Base-by-base conservation (phyloP, 139 green algal species). In the Chlorella sorokiniana region DNA sequence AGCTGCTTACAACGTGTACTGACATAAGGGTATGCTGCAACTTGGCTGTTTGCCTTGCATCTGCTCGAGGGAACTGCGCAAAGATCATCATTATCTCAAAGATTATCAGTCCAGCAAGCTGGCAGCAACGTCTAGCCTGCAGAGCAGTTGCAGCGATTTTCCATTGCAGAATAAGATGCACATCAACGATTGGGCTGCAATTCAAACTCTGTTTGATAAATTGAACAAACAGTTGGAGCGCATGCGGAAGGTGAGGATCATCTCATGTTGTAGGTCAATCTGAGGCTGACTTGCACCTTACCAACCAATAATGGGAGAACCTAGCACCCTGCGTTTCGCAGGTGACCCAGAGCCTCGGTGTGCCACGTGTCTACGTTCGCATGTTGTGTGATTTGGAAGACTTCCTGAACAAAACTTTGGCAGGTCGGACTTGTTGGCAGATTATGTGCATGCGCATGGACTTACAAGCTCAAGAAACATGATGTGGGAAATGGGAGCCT, bases 221-320 rank as follows among this genome's bases (percentile, higher is more conserved):
- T 87, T 99, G n/a, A 97, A 99, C 89, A 98, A 98, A 91, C 96
- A 98, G 82, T 86, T 99, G 59, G 96, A 99, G 82, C 97, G 96
- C 84, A 85, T 87, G 33, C 84, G 87, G 67, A 95, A 93, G 83
- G 83, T 87, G 35, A 79, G 52, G 71, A 44, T 82, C 82, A 22
- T 16, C 23, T n/a, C n/a, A n/a, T n/a, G n/a, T n/a, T n/a, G n/a
- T n/a, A n/a, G n/a, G 9, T 61, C 5, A 25, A 61, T 10, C 52
- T 20, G 25, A 61, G 64, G 2, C 18, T 23, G 8, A 71, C 64
- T 25, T n/a, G 2, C 41, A 76, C 27, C 1, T 45, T 48, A 1
- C 40, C 23, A 31, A 27, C 68, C n/a, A n/a, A n/a, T n/a, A n/a
- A n/a, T n/a, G n/a, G n/a, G 23, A 45, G 6, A 37, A 29, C n/a